Evolutionary conservation across 2,329 filamentous ascomycete species (phyloP), one percentile per base, ranked within the genome.

Genomic region (Cladosporium oxysporum): DNA sequence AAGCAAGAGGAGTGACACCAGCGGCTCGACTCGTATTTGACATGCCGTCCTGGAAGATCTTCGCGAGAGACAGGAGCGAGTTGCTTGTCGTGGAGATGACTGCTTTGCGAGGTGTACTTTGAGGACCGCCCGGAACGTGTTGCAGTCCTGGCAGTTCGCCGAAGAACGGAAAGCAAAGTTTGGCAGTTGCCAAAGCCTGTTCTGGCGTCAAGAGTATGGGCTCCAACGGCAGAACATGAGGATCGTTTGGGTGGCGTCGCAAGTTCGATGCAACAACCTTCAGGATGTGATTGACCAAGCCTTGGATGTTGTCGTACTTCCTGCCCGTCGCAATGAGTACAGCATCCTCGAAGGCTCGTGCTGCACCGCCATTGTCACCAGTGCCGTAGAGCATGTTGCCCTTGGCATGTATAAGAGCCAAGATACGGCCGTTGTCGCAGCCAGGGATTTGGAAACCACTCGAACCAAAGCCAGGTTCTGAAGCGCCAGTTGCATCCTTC

Each of bases 41-140:
- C 87, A 97, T 94, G 33, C 91, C 89, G 80, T 99, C 95, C 78
- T 99, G 95, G 70, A 97, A 96, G 41, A 99, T 99, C 78, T 99
- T 99, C 26, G 95, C 95, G 49, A 99, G 82, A 0, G 95, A 99
- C 1, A 99, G 84, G 21, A 99, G 82, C 0, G 94, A 96, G 76
- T 99, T 99, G 77, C 95, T 98, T 0, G 93, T 97, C 0, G 93
- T 98, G 14, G 93, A 93, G 28, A 97, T 85, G 2, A 93, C 93
- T 7, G 92, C 91, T 74, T 89, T 91, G 71, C 88, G 88, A 18
- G 91, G 87, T 52, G 89, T 82, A 12, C 89, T 90, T 53, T 92
- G 88, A 1, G 88, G 81, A 21, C 71, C 71, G 8, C 71, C 70
- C 3, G 77, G 71, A 29, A 96, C 86, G 76, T 88, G 86, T 62